Base-by-base conservation (phyloP, 2,329 filamentous ascomycete genomes). In the Penicillium sp. region DNA sequence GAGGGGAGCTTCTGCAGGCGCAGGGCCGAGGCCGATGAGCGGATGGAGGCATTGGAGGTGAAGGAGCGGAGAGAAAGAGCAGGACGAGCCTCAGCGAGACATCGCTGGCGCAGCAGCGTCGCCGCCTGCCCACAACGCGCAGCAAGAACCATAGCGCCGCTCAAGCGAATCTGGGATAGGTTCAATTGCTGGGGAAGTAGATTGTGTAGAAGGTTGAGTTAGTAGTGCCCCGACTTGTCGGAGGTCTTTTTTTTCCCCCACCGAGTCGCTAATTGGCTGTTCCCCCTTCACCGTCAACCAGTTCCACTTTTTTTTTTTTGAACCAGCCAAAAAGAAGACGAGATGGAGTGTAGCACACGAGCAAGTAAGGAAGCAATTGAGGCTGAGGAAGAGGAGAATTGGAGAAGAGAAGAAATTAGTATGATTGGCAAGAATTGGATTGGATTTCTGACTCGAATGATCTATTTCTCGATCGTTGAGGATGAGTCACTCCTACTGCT, bases 91-190 rank as follows among this genome's bases (percentile, higher is more conserved):
- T 79, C 76, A 64, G 72, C 70, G 63, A 79, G 69, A 67, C 78
- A 78, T 72, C 77, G 77, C 68, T 79, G 78, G 67, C 77, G 77
- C 67, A 80, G 68, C 64, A 80, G 70, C 62, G 76, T 72, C 59
- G 76, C 72, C 65, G 76, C 76, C 71, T 79, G 78, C 73, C 78
- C 78, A 72, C 75, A 79, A 68, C 78, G 78, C 77, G 78, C 77
- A 68, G 77, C 73, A 72, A 80, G 75, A 78, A 77, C 78, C 78
- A 80, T 80, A 75, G 76, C 75, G 76, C 72, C 67, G 73, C 75
- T 73, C 75, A 67, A 65, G 63, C 67, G 58, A 58, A 26, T 44
- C 19, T 42, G 49, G 28, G 22, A 63, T 28, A 51, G 60, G 65
- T 68, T 70, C 68, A 70, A 69, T 70, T 64, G 68, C 66, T 58